Evolutionary conservation across 2,329 filamentous ascomycete genomes (phyloP), one percentile per base, ranked within the genome.

Genomic region (Fonsecaea pugnacius): DNA sequence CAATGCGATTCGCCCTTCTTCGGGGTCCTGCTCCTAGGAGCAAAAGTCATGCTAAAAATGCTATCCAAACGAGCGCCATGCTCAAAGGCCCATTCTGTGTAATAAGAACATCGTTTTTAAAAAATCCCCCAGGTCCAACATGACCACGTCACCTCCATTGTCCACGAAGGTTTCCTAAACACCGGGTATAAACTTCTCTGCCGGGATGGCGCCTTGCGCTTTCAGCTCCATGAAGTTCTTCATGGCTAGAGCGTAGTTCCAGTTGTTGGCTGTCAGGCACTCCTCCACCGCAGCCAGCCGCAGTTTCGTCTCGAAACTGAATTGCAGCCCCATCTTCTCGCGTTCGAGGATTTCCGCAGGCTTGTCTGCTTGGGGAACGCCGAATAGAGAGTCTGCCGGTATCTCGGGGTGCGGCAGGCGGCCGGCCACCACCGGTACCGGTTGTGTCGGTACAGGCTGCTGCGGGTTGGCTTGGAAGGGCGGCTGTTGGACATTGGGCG

Each of bases 261-360:
- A 98, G 40, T 84, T 85, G 62, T 89, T 91, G 64, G 92, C 87
- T 2, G 86, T 83, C 16, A 98, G 82, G 72, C 94, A 97, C 82
- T 96, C 85, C 70, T 89, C 85, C 1, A 92, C 90, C 75, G 90
- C 96, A 64, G 90, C 82, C 9, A 88, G 78, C 8, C 87, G 95
- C 87, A 99, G 92, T 63, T 88, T 87, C 1, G 93, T 96, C 72
- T 87, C 87, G 69, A 87, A 87, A 69, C 87, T 89, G 58, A 97
- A 83, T 74, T 95, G 88, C 21, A 80, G 71, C 24, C 87, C 80
- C 73, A 96, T 82, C 78, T 92, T 87, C 68, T 89, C 85, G 70
- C 90, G 85, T 69, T 90, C 85, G 51, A 85, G 79, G 38, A 82
- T 78, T n/a, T 79, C 77, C 43, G 80, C 78, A 16, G 77, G 67